Percentiles rank a stretch among this genome's conserved stretches.
Evolutionary conservation across 1,284 basidiomycete genomes (phyloP).

Genomic region (Papiliotrema fonsecae): DNA sequence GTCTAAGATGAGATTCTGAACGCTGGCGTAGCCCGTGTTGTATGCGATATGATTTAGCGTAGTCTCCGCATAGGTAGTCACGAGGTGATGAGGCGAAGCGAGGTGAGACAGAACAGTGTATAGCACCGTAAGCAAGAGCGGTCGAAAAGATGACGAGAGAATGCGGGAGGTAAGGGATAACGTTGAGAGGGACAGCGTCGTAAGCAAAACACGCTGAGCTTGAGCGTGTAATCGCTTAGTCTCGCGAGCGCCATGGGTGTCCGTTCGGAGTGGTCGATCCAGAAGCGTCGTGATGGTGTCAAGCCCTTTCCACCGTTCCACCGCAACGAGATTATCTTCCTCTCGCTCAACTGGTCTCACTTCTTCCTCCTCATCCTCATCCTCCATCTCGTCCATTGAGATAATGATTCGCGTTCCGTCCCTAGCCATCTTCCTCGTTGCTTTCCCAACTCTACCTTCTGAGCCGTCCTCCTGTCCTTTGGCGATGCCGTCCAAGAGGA

Average conservation of each 20-base stretch:
- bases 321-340: conserved; percentile 38
- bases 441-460: conserved; percentile 45
- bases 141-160: conserved; percentile 51
- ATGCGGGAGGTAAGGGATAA: conserved; percentile 65
- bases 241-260: conserved; percentile 22
- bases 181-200: conserved; percentile 63
- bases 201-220: conserved; percentile 53
- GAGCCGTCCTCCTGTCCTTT: conserved; percentile 42
- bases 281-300: conserved; percentile 44
- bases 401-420: conserved; percentile 61
- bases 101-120: conserved; percentile 80
- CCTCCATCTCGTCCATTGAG: conserved; percentile 64
- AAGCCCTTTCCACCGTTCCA: conserved; percentile 60
- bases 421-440: conserved; percentile 62
- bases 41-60: conserved; percentile 65
- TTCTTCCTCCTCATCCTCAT: conserved; percentile 63
- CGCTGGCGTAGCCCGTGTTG: conserved; percentile 71
- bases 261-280: conserved; percentile 27
- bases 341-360: conserved; percentile 51
- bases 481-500: conserved; percentile 67
- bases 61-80: conserved; percentile 66
- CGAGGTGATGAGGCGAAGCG: conserved; percentile 61
- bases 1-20: conserved; percentile 75
- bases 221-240: conserved; percentile 37
- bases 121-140: conserved; percentile 69